Conservation (phyloP, 202 grass and related monocot genomes). For the Carex arenaria region DNA sequence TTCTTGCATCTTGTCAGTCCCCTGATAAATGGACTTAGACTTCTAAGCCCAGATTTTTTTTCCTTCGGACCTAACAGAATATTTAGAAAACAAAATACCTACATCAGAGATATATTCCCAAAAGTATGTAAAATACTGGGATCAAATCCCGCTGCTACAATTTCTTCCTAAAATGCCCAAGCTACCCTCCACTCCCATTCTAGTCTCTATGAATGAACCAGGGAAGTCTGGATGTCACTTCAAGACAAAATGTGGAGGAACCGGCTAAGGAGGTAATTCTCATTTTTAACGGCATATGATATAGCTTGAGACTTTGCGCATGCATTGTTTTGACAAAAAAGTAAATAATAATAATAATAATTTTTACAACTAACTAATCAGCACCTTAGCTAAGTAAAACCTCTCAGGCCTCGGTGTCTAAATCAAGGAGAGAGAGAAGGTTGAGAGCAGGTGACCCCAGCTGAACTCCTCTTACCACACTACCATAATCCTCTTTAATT, state of each 20-base stretch:
- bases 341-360: background rate
- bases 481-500: slow-evolving; percentile 66
- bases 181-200: background rate
- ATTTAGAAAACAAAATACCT: background rate
- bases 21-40: background rate
- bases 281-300: background rate
- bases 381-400: slow-evolving; percentile 1
- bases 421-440: slow-evolving; percentile 68
- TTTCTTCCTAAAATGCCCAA: background rate
- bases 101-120: background rate
- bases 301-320: background rate
- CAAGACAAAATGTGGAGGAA: background rate
- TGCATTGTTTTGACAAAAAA: background rate
- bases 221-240: background rate
- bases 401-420: slow-evolving; percentile 50
- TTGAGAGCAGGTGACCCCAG: slow-evolving; percentile 76
- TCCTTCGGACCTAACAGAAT: slow-evolving; percentile 1
- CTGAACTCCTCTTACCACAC: slow-evolving; percentile 84
- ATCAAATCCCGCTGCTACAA: background rate
- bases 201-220: background rate
- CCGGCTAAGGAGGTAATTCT: background rate
- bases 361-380: background rate
- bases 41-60: background rate
- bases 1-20: background rate
- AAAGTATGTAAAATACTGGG: background rate